These are phyloP conservation scores for Calcarisporium arbuscula DNA, from an alignment of 2,329 filamentous ascomycete genomes.

Conservation along the genomic window DNA sequence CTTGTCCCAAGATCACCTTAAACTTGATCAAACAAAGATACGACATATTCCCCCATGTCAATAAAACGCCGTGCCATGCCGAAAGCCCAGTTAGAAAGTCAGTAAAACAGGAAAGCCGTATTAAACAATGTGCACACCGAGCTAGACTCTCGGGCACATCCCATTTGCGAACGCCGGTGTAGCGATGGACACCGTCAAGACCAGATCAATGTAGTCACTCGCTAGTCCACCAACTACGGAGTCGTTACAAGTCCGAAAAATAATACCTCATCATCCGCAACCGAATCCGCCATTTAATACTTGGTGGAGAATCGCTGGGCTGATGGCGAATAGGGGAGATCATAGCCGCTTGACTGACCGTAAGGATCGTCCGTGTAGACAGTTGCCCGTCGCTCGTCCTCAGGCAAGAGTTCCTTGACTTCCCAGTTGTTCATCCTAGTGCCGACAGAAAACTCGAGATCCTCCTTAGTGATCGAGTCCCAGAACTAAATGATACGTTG, in stretches of 20 bases:
- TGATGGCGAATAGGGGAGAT: constrained; percentile 42
- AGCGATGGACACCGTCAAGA: too few species aligned
- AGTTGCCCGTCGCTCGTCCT: constrained; percentile 71
- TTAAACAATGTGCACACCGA: too few species aligned
- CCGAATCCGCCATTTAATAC: constrained; percentile 28
- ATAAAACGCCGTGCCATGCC: too few species aligned
- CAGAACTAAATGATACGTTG: constrained; percentile 67
- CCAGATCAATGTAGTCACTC: too few species aligned
- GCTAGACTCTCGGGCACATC: too few species aligned
- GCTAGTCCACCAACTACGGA: too few species aligned
- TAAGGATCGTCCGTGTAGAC: constrained; percentile 65
- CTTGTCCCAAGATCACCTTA: too few species aligned
- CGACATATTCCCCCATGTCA: too few species aligned
- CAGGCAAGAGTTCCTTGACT: constrained; percentile 81
- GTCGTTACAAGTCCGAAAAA: background rate
- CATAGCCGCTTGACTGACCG: constrained; percentile 48
- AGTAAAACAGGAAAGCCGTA: too few species aligned
- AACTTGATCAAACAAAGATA: too few species aligned
- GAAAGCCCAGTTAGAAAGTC: too few species aligned
- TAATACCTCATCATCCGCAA: constrained; percentile 5
- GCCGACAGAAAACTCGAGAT: constrained; percentile 95
- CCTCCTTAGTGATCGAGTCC: constrained; percentile 98
- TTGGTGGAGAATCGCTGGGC: constrained; percentile 38
- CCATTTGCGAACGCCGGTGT: too few species aligned
- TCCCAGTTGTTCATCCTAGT: constrained; percentile 97